Percentiles rank a stretch among this genome's conserved stretches.
Evolutionary conservation across 2,329 filamentous ascomycete genomes (phyloP).

Genomic region (Pleoardoris graminearum): DNA sequence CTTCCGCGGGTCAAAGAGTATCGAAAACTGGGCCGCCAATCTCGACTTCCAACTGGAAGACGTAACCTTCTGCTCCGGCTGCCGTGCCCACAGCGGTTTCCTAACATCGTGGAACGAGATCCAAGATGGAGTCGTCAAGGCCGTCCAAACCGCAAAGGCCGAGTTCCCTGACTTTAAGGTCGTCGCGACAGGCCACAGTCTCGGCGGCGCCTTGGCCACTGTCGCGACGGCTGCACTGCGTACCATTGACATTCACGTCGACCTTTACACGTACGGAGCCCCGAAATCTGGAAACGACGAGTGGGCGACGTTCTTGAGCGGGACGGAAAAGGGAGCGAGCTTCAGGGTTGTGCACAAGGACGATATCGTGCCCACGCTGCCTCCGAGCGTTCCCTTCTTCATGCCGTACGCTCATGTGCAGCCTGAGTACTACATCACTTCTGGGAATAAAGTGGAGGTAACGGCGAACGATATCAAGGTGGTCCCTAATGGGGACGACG

Average conservation of each 20-base stretch:
- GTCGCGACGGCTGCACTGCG: slow-evolving; percentile 63
- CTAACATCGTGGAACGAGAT: slow-evolving; percentile 62
- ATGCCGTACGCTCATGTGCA: slow-evolving; percentile 58
- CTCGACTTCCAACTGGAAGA: slow-evolving; percentile 49
- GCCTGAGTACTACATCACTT: slow-evolving; percentile 64
- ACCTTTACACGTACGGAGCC: slow-evolving; percentile 69
- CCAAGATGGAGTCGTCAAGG: slow-evolving; percentile 45
- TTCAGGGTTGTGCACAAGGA: slow-evolving; percentile 68
- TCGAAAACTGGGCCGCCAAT: slow-evolving; percentile 66
- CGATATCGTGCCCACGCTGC: slow-evolving; percentile 71
- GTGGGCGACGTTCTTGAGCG: slow-evolving; percentile 59
- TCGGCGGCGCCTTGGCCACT: slow-evolving; percentile 67
- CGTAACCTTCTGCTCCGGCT: slow-evolving; percentile 51
- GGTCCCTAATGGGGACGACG: slow-evolving; percentile 39
- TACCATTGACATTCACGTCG: slow-evolving; percentile 50
- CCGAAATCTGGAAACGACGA: slow-evolving; percentile 65
- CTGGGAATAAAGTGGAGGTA: slow-evolving; percentile 25
- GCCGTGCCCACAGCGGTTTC: slow-evolving; percentile 63
- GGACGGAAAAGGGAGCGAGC: slow-evolving; percentile 56
- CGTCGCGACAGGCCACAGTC: slow-evolving; percentile 68
- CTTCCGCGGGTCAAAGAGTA: slow-evolving; percentile 61
- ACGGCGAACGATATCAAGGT: slow-evolving; percentile 26
- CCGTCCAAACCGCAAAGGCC: slow-evolving; percentile 50
- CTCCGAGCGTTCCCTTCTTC: slow-evolving; percentile 56
- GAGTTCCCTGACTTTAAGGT: slow-evolving; percentile 58